Percentiles rank a stretch among this genome's conserved stretches.
Conservation (phyloP, 305 asterid genomes). For the Ajuga reptans region DNA sequence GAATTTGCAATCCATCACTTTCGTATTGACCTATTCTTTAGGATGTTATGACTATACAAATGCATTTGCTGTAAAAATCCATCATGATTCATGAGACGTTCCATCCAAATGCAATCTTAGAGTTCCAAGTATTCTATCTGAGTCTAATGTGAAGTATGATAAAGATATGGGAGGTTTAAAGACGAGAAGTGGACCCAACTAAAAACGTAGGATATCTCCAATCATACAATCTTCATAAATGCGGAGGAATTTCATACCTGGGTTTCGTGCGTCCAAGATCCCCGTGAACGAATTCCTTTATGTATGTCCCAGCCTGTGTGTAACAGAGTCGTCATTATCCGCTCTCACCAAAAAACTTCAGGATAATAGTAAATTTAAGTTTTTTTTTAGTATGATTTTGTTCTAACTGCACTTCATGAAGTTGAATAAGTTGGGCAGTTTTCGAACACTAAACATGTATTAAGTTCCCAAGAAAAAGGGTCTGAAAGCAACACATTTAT, state of each 20-base stretch:
- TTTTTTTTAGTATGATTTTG: background rate
- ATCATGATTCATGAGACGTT: background rate
- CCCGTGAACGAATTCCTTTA: slow-evolving; percentile 93
- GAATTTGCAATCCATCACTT: background rate
- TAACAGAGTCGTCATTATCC: slow-evolving; percentile 18
- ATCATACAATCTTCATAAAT: background rate
- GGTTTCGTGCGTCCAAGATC: slow-evolving; percentile 93
- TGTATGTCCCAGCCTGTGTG: slow-evolving; percentile 90
- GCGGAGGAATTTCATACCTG: slow-evolving; percentile 39
- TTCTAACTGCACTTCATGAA: background rate
- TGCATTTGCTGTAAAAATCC: background rate
- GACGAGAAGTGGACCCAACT: background rate
- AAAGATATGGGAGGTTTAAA: no score
- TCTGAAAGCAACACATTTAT: background rate
- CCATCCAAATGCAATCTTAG: background rate
- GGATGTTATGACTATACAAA: background rate
- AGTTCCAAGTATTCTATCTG: background rate
- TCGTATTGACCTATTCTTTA: no score
- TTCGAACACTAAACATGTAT: background rate
- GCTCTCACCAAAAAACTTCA: background rate
- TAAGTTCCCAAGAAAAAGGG: background rate
- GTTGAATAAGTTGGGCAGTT: background rate
- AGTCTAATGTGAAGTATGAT: no score
- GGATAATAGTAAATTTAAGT: background rate
- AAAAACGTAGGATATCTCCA: background rate